Conservation (phyloP, 2,329 filamentous ascomycete species). For the Penicillium polonicum region DNA sequence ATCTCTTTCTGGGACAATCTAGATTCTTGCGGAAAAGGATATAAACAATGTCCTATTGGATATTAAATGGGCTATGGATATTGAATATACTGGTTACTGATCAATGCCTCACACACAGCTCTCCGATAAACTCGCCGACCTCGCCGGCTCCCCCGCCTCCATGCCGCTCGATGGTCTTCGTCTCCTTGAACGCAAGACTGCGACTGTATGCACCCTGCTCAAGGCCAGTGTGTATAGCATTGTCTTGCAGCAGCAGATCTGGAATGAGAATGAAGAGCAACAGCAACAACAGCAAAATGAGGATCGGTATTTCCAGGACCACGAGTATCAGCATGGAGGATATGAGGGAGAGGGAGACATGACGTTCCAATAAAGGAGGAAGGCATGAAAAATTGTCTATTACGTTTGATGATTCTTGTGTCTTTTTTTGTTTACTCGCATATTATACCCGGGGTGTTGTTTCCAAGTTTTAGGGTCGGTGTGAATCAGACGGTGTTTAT, state of each 20-base stretch:
- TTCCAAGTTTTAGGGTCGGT: neutral
- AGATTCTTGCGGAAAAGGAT: neutral
- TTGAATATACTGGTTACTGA: neutral
- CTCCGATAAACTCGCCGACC: slow-evolving; percentile 50
- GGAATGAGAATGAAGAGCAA: slow-evolving; percentile 55
- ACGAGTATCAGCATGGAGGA: slow-evolving; percentile 13
- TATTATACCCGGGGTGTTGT: slow-evolving; percentile 13
- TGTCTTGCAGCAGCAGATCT: slow-evolving; percentile 94
- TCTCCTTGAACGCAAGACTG: slow-evolving; percentile 89
- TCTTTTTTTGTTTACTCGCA: slow-evolving; percentile 4
- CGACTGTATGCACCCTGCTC: slow-evolving; percentile 88
- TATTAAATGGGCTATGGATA: neutral
- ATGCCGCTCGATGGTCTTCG: slow-evolving; percentile 76
- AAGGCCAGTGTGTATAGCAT: slow-evolving; percentile 99
- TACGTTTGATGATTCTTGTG: slow-evolving; percentile 10
- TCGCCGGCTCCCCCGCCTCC: slow-evolving; percentile 67
- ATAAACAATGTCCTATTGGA: neutral
- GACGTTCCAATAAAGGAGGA: slow-evolving; percentile 23
- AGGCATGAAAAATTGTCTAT: neutral
- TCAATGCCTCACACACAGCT: slow-evolving; percentile 23
- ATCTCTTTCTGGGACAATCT: neutral
- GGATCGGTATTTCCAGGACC: slow-evolving; percentile 21
- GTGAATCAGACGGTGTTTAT: neutral
- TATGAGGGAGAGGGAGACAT: slow-evolving; percentile 27
- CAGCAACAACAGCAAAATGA: slow-evolving; percentile 31